Conservation (phyloP, 768 basidiomycete genomes). For the Hortiboletus campestris region DNA sequence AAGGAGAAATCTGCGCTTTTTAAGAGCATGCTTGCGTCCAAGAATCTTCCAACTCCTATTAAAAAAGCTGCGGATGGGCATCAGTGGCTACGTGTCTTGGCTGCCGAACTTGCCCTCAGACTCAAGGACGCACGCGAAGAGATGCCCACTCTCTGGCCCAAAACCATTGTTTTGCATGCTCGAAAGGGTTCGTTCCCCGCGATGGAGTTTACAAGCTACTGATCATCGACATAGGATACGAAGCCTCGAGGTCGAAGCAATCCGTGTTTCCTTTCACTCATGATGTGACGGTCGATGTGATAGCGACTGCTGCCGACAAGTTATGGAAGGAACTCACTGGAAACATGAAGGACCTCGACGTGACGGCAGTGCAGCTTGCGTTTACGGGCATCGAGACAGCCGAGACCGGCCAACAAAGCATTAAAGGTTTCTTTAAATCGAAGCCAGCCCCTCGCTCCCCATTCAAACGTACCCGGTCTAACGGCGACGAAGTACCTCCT, state of each 20-base stretch:
- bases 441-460: constrained; percentile 23
- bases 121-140: constrained; percentile 77
- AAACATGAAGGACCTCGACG: constrained; percentile 49
- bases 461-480: constrained; percentile 41
- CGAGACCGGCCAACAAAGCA: constrained; percentile 80
- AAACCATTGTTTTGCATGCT: constrained; percentile 77
- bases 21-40: constrained; percentile 96
- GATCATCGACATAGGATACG: constrained; percentile 51
- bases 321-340: constrained; percentile 89
- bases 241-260: constrained; percentile 74
- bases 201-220: neutral
- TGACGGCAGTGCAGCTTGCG: constrained; percentile 68
- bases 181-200: constrained; percentile 53
- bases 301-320: constrained; percentile 72
- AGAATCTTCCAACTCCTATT: constrained; percentile 83
- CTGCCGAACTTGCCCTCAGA: constrained; percentile 85
- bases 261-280: constrained; percentile 81
- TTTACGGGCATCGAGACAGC: constrained; percentile 76
- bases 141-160: constrained; percentile 85
- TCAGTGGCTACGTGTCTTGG: constrained; percentile 90
- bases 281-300: constrained; percentile 70
- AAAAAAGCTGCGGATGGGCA: constrained; percentile 71
- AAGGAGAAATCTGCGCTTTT: constrained; percentile 76
- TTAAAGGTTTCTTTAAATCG: constrained; percentile 79
- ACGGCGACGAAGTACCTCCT: constrained; percentile 11